Conservation (phyloP, 2,329 filamentous ascomycete genomes). For the Parastagonospora avenae region DNA sequence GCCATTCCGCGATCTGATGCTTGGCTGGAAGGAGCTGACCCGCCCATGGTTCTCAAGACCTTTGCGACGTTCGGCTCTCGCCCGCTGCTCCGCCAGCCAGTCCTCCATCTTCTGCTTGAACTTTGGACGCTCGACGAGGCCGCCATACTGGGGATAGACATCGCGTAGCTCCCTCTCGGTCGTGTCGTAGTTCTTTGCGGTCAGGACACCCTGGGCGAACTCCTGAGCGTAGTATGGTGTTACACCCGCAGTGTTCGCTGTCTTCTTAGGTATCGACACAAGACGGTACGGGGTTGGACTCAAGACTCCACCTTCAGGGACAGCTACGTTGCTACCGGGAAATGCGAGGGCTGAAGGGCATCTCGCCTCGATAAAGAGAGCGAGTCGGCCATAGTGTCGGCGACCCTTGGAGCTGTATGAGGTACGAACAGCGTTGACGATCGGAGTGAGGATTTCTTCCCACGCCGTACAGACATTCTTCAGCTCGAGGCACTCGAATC, state of each 20-base stretch:
- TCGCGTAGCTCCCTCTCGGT: constrained; percentile 34
- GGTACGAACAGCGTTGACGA: constrained; percentile 35
- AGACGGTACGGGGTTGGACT: constrained; percentile 31
- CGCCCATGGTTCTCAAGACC: constrained; percentile 9
- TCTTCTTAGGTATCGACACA: constrained; percentile 17
- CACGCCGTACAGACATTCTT: constrained; percentile 34
- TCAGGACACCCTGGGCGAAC: constrained; percentile 8
- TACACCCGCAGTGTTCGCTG: not conserved
- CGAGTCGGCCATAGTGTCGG: constrained; percentile 37
- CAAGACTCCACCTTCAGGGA: constrained; percentile 10
- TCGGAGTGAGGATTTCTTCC: constrained; percentile 36
- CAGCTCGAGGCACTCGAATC: constrained; percentile 36
- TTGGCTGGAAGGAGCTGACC: constrained; percentile 9
- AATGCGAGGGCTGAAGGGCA: constrained; percentile 38
- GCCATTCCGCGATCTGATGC: constrained; percentile 2
- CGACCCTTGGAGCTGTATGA: constrained; percentile 35
- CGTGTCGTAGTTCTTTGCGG: constrained; percentile 29
- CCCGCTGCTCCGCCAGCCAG: constrained; percentile 34
- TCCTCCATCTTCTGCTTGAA: constrained; percentile 33
- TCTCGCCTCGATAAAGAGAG: constrained; percentile 35
- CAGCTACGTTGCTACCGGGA: constrained; percentile 31
- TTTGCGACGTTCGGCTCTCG: constrained; percentile 21
- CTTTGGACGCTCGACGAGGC: constrained; percentile 37
- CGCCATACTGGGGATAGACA: constrained; percentile 38
- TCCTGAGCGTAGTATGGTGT: not conserved